Conservation (phyloP, 805 yeast species). For the Cyberlindnera japonica region DNA sequence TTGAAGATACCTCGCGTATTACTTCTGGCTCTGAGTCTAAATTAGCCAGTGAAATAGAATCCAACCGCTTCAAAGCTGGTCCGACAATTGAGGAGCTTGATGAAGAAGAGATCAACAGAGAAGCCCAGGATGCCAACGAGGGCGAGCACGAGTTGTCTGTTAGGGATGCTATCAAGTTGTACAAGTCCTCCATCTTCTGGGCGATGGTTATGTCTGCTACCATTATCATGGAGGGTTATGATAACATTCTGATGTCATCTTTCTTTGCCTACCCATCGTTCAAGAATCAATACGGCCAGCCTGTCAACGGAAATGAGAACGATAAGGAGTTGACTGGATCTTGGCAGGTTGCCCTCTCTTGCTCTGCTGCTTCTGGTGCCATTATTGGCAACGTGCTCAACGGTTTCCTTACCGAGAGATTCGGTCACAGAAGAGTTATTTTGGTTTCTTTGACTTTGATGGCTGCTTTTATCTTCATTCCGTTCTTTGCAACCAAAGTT, state of each 20-base stretch:
- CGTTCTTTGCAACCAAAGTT: slow-evolving; percentile 37
- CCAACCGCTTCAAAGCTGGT: slow-evolving; percentile 1
- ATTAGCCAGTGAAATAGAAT: neutral
- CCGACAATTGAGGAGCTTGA: slow-evolving; percentile 14
- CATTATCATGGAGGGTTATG: slow-evolving; percentile 27
- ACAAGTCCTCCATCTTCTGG: slow-evolving; percentile 21
- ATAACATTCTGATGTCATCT: slow-evolving; percentile 18
- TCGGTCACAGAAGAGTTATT: slow-evolving; percentile 36
- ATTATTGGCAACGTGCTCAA: slow-evolving; percentile 30
- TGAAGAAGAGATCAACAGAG: slow-evolving; percentile 11
- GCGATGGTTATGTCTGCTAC: slow-evolving; percentile 18
- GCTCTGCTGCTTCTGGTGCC: slow-evolving; percentile 31
- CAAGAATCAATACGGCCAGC: slow-evolving; percentile 22
- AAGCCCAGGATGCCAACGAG: slow-evolving; percentile 19
- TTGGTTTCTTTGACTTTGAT: slow-evolving; percentile 30
- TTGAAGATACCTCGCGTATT: slow-evolving; percentile 16
- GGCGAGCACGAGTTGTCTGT: slow-evolving; percentile 19
- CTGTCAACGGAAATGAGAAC: slow-evolving; percentile 22
- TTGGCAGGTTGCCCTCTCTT: slow-evolving; percentile 43
- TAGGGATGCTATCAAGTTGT: slow-evolving; percentile 17
- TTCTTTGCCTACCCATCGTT: slow-evolving; percentile 26
- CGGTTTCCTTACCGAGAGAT: slow-evolving; percentile 30
- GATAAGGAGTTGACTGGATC: slow-evolving; percentile 35
- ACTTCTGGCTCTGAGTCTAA: slow-evolving; percentile 7
- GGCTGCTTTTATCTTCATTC: slow-evolving; percentile 36